Percentiles rank a stretch among this genome's conserved stretches.
Evolutionary conservation across 164 flowering plant genomes (phyloP).

Genomic region (Cinnamomum chago): DNA sequence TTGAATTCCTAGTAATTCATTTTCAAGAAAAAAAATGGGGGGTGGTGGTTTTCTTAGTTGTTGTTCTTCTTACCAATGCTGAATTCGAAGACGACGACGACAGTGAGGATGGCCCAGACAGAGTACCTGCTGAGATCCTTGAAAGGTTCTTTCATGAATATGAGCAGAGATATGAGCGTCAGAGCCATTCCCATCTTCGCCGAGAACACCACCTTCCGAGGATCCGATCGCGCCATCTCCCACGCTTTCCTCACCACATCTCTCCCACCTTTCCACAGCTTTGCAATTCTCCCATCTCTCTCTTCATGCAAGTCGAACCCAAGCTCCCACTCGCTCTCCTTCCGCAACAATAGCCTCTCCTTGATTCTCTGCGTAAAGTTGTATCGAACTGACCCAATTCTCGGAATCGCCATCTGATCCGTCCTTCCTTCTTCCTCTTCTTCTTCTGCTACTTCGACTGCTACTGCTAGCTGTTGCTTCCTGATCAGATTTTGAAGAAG

Average conservation of each 20-base stretch:
- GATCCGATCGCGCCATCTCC: conserved; percentile 62
- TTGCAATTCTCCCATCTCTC: conserved; percentile 9
- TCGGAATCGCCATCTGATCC: conserved; percentile 10
- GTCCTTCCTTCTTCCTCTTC: neutral
- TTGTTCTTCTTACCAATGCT: conserved; percentile 52
- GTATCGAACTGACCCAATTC: conserved; percentile 27
- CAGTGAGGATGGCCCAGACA: conserved; percentile 83
- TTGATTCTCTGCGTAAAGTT: conserved; percentile 25
- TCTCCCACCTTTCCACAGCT: conserved; percentile 7
- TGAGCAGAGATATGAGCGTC: conserved; percentile 50
- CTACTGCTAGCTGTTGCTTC: too few species aligned
- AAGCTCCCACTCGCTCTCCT: conserved; percentile 27
- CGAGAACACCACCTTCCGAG: conserved; percentile 54
- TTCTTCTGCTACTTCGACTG: too few species aligned
- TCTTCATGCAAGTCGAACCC: conserved; percentile 20
- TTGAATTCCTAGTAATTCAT: too few species aligned
- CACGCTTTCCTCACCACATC: conserved; percentile 29
- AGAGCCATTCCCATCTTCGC: conserved; percentile 71
- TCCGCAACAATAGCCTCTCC: conserved; percentile 22
- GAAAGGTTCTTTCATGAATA: conserved; percentile 60
- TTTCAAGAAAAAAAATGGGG: too few species aligned
- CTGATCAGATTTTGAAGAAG: too few species aligned
- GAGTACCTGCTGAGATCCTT: conserved; percentile 42
- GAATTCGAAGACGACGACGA: conserved; percentile 80
- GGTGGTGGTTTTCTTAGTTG: too few species aligned